phyloP scores from a whole-genome alignment of 2,329 filamentous ascomycete genomes.

The Colletotrichum aenigma region DNA sequence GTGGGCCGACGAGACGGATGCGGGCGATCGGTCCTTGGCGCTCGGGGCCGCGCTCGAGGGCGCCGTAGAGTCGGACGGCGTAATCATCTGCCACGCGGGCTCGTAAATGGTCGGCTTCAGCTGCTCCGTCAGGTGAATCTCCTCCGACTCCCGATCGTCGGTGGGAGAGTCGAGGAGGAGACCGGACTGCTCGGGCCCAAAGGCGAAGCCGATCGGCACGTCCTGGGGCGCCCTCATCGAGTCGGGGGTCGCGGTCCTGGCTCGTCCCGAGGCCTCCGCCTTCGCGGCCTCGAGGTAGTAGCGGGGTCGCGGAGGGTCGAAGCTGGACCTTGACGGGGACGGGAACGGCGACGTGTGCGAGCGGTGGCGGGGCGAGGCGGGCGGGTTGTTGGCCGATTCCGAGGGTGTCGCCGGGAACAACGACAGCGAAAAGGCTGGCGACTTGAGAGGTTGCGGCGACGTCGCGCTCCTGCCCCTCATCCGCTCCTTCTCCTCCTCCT shows the following conservation, averaged over 20 bases:
- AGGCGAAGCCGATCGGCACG: constrained; percentile 23
- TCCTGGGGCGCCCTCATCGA: not conserved
- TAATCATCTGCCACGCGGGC: constrained; percentile 54
- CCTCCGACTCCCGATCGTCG: constrained; percentile 26
- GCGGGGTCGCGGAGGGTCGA: constrained; percentile 25
- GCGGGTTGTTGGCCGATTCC: constrained; percentile 23
- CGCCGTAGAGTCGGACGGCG: constrained; percentile 32
- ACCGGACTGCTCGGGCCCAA: constrained; percentile 37
- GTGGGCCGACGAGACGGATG: constrained; percentile 35
- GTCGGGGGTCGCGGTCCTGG: not conserved
- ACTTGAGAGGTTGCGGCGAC: constrained; percentile 49
- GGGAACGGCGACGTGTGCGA: constrained; percentile 60
- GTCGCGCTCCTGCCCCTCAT: constrained; percentile 47
- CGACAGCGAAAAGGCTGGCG: constrained; percentile 32
- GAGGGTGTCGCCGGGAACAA: constrained; percentile 46
- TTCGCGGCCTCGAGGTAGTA: not conserved
- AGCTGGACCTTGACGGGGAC: constrained; percentile 45
- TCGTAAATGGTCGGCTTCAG: constrained; percentile 42
- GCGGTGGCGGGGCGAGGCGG: constrained; percentile 45
- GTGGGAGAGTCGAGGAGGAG: constrained; percentile 47
- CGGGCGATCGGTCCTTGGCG: constrained; percentile 33
- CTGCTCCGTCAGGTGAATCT: constrained; percentile 30
- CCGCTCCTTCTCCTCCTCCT: constrained; percentile 35
- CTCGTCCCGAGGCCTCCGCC: not conserved
- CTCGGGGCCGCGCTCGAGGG: constrained; percentile 27